These are phyloP conservation scores for Periconia macrospinosa DNA, from an alignment of 2,329 filamentous ascomycete genomes.

Conservation along the genomic window DNA sequence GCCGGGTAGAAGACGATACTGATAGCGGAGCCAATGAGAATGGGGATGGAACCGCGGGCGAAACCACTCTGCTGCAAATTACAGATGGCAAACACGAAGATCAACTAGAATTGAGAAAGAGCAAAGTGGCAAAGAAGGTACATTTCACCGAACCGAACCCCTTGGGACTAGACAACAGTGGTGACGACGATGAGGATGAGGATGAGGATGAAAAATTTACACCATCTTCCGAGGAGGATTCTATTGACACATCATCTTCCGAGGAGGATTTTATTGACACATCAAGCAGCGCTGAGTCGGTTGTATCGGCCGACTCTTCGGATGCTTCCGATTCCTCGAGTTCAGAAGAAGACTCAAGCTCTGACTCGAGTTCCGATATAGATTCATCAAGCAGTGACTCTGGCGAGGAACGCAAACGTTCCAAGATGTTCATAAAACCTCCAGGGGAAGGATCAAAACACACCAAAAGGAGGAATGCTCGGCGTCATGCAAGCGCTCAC, in stretches of 20 bases:
- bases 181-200: slow-evolving; percentile 29
- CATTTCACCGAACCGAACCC: slow-evolving; percentile 18
- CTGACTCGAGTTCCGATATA: slow-evolving; percentile 24
- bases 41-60: background rate
- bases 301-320: slow-evolving; percentile 18
- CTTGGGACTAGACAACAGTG: slow-evolving; percentile 12
- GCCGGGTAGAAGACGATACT: slow-evolving; percentile 39
- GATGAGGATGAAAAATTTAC: no score
- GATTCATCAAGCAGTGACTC: slow-evolving; percentile 41
- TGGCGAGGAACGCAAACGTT: slow-evolving; percentile 40
- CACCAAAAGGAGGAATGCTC: slow-evolving; percentile 60
- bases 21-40: slow-evolving; percentile 21
- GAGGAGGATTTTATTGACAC: slow-evolving; percentile 15
- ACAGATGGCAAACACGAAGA: background rate
- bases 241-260: slow-evolving; percentile 18
- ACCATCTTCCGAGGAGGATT: slow-evolving; percentile 17
- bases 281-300: slow-evolving; percentile 8
- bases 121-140: slow-evolving; percentile 19
- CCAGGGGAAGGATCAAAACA: slow-evolving; percentile 53
- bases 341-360: slow-evolving; percentile 28
- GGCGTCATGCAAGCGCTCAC: slow-evolving; percentile 53
- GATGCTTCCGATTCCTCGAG: slow-evolving; percentile 11
- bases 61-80: background rate
- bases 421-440: slow-evolving; percentile 24
- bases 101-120: background rate